Percentiles rank a stretch among this genome's conserved stretches.
phyloP scores from a whole-genome alignment of 805 yeast genomes.

The Yarrowia divulgata region DNA sequence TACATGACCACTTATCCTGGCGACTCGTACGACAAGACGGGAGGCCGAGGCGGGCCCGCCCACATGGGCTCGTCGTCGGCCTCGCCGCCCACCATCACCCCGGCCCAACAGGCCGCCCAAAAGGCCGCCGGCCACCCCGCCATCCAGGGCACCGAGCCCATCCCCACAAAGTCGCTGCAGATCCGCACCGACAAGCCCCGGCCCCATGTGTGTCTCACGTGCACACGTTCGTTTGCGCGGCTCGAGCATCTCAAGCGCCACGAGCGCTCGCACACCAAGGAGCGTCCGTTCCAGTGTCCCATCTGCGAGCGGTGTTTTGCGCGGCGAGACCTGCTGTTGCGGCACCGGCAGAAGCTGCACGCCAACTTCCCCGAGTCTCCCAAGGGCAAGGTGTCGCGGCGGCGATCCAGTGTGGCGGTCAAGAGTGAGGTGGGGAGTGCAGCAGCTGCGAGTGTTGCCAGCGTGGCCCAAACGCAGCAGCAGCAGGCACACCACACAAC shows the following conservation, averaged over 20 bases:
- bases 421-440: constrained; percentile 36
- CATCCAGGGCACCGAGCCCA: constrained; percentile 60
- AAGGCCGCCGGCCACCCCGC: constrained; percentile 39
- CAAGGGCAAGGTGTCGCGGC: constrained; percentile 12
- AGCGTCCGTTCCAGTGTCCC: constrained; percentile 94
- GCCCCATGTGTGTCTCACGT: constrained; percentile 87
- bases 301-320: constrained; percentile 97
- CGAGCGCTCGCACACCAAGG: constrained; percentile 92
- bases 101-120: constrained; percentile 39
- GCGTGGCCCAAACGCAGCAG: no score
- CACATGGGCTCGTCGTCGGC: background rate
- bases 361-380: constrained; percentile 49
- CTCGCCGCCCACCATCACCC: constrained; percentile 7
- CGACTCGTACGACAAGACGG: constrained; percentile 20
- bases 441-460: background rate
- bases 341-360: constrained; percentile 96
- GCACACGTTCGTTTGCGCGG: constrained; percentile 95
- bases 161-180: constrained; percentile 82
- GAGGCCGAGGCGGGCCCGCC: background rate
- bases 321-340: constrained; percentile 69
- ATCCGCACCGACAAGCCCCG: constrained; percentile 93
- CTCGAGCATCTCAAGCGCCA: constrained; percentile 93
- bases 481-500: no score
- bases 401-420: constrained; percentile 34
- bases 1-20: constrained; percentile 12